Percentiles rank a stretch among this genome's conserved stretches.
phyloP scores from a whole-genome alignment of 345 rosid genomes.

The Euphorbia tirucalli region DNA sequence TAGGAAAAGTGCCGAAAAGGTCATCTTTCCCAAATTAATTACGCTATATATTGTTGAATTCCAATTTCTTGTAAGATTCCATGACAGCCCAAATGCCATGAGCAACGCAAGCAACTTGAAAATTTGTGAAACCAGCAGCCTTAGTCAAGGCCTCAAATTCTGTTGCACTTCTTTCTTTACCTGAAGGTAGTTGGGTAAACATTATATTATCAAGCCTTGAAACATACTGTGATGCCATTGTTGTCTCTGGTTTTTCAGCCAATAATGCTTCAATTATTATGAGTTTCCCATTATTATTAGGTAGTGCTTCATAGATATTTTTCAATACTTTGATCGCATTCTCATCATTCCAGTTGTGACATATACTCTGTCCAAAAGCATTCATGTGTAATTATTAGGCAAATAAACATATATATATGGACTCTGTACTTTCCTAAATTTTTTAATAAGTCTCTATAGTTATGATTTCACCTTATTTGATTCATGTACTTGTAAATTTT shows the following conservation, averaged over 20 bases:
- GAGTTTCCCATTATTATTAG: conserved; percentile 20
- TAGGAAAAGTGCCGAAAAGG: no score
- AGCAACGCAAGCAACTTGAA: conserved; percentile 18
- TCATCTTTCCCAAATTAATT: no score
- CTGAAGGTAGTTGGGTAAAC: conserved; percentile 23
- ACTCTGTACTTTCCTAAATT: no score
- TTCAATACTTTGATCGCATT: conserved; percentile 19
- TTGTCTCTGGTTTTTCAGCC: conserved; percentile 26
- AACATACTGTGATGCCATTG: conserved; percentile 15
- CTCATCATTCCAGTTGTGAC: conserved; percentile 30
- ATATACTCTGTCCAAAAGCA: conserved; percentile 12
- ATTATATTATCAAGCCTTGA: conserved; percentile 22
- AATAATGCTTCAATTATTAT: conserved; percentile 20
- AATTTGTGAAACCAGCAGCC: conserved; percentile 26
- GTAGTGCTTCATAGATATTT: conserved; percentile 18
- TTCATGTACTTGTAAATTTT: no score
- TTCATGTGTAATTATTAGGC: neutral
- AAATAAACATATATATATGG: no score
- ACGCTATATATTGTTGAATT: no score
- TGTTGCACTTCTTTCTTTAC: conserved; percentile 26
- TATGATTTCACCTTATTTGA: no score
- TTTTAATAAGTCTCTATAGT: no score
- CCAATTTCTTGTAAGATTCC: conserved; percentile 3
- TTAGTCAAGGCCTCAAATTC: conserved; percentile 19
- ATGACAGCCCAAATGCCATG: conserved; percentile 25